A percentile compares a stretch with the other conserved stretches of the same genome.
Evolutionary conservation across 805 yeast species (phyloP).

Genomic region (Candida andamanensis): DNA sequence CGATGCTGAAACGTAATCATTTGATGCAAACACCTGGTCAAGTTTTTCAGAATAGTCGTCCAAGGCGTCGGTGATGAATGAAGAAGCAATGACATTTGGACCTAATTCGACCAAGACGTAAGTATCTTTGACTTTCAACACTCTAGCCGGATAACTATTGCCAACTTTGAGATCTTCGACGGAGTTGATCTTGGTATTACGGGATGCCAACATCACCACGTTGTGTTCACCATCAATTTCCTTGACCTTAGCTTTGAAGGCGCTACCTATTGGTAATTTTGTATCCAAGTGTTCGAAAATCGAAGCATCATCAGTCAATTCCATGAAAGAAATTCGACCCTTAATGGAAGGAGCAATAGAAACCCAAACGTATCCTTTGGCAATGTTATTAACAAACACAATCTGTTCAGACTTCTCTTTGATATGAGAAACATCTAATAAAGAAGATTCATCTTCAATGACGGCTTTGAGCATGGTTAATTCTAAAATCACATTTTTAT

Average conservation of each 20-base stretch:
- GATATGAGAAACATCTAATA: constrained; percentile 37
- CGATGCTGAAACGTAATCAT: constrained; percentile 55
- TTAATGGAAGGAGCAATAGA: constrained; percentile 62
- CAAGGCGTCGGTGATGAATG: constrained; percentile 73
- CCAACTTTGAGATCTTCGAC: constrained; percentile 52
- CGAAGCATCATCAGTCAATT: constrained; percentile 52
- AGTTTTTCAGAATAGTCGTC: constrained; percentile 57
- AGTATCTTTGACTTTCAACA: constrained; percentile 53
- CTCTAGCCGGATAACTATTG: constrained; percentile 53
- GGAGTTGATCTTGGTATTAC: constrained; percentile 37
- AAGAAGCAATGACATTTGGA: constrained; percentile 53
- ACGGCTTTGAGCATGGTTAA: constrained; percentile 49
- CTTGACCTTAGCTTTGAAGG: constrained; percentile 53
- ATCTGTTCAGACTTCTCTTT: constrained; percentile 45
- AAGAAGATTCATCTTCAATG: constrained; percentile 14
- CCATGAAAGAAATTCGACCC: constrained; percentile 63
- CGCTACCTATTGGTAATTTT: constrained; percentile 69
- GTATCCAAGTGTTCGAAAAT: constrained; percentile 45
- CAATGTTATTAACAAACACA: constrained; percentile 63
- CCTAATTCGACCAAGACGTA: constrained; percentile 68
- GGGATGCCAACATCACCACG: constrained; percentile 45
- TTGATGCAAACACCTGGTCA: constrained; percentile 43
- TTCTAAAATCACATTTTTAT: constrained; percentile 58
- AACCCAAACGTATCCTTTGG: constrained; percentile 60
- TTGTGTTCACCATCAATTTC: constrained; percentile 51